Evolutionary conservation across 1,284 basidiomycete genomes (phyloP).

Genomic region (Ganoderma leucocontextum): DNA sequence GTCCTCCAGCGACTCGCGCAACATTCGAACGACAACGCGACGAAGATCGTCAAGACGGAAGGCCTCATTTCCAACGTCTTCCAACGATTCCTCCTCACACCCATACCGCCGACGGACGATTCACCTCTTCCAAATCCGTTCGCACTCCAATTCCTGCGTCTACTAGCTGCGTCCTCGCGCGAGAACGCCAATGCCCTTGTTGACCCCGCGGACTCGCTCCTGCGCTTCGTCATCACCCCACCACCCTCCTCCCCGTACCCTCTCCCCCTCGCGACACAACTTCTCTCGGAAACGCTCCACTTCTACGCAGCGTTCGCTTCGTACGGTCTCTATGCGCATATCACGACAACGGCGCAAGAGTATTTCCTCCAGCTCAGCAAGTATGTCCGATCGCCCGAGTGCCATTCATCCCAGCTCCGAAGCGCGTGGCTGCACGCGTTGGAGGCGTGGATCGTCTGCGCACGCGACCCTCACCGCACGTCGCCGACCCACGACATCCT

Average conservation of each 20-base stretch:
- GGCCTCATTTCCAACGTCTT: conserved; percentile 63
- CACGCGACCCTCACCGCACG: conserved; percentile 89
- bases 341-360: conserved; percentile 69
- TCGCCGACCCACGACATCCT: conserved; percentile 87
- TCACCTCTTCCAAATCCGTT: conserved; percentile 54
- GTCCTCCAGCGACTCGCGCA: conserved; percentile 70
- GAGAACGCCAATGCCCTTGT: conserved; percentile 68
- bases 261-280: conserved; percentile 50
- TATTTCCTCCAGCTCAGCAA: conserved; percentile 56
- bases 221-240: conserved; percentile 78
- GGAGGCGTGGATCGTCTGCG: conserved; percentile 82
- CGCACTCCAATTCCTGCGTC: conserved; percentile 67
- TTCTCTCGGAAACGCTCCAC: conserved; percentile 68
- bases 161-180: conserved; percentile 72
- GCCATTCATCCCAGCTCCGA: conserved; percentile 47
- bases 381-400: conserved; percentile 52
- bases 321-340: conserved; percentile 81
- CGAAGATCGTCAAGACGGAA: conserved; percentile 60
- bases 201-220: conserved; percentile 67
- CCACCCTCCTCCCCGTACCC: conserved; percentile 61
- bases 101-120: conserved; percentile 49
- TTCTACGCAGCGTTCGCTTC: conserved; percentile 74
- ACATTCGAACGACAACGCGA: conserved; percentile 63
- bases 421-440: conserved; percentile 64
- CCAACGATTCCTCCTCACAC: conserved; percentile 62